Evolutionary conservation across 164 flowering plant genomes (phyloP).

Genomic region (Litsea cubeba): DNA sequence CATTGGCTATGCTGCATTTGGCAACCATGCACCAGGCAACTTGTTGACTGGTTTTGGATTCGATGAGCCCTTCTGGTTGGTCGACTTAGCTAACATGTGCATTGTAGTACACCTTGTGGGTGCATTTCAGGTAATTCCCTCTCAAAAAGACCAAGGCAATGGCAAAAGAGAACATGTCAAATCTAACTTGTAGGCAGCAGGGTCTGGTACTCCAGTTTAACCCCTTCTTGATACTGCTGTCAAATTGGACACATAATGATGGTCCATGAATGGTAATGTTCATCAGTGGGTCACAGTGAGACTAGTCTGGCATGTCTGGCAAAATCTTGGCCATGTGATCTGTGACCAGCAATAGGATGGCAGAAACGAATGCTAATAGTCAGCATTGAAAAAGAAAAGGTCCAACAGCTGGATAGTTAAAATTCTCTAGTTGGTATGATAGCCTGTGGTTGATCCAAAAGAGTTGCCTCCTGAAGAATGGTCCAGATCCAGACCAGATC

Average conservation of each 20-base stretch:
- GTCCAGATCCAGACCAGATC: not conserved
- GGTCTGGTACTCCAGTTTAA: not conserved
- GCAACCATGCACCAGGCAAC: constrained; percentile 58
- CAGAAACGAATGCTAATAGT: not conserved
- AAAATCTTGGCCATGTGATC: too few relatives aligned
- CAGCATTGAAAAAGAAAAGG: not conserved
- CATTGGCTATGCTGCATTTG: constrained; percentile 73
- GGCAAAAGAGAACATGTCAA: too few relatives aligned
- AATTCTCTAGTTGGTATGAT: not conserved
- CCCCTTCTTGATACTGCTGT: not conserved
- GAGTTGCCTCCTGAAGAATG: not conserved
- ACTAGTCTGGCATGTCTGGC: not conserved
- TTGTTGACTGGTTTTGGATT: constrained; percentile 58
- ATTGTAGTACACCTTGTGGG: constrained; percentile 62
- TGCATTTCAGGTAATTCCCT: constrained; percentile 49
- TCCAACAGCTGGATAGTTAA: not conserved
- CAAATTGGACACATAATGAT: not conserved
- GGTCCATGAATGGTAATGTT: not conserved
- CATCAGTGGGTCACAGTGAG: not conserved
- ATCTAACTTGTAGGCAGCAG: not conserved
- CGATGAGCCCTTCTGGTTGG: constrained; percentile 59
- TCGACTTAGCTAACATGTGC: constrained; percentile 50
- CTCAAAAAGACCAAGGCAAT: too few relatives aligned
- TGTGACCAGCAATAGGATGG: not conserved
- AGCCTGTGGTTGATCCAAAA: not conserved